Evolutionary conservation across 257 asterid genomes (phyloP).

Genomic region (Solanum peruvianum): DNA sequence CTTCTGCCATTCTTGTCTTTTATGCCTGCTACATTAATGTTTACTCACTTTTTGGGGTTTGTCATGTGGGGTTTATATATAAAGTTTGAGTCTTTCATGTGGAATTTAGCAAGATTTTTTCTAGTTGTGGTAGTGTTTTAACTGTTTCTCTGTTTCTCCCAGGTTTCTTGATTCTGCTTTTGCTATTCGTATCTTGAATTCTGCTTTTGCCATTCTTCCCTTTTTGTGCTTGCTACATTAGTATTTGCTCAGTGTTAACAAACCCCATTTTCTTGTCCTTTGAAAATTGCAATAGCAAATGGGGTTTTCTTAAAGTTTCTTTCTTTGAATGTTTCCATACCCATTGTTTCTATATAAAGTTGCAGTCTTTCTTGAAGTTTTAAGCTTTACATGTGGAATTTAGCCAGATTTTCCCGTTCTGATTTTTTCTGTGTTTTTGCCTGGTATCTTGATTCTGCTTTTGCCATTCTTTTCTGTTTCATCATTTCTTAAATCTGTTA

Average conservation of each 20-base stretch:
- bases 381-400: neutral
- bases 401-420: neutral
- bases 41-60: neutral
- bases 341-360: neutral
- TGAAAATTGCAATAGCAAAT: neutral
- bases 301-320: neutral
- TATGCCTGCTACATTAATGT: neutral
- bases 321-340: neutral
- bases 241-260: neutral
- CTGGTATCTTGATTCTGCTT: neutral
- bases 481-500: neutral
- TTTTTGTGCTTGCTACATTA: neutral
- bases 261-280: neutral
- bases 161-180: neutral
- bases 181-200: neutral
- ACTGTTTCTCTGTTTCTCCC: neutral
- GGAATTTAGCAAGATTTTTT: neutral
- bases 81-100: neutral
- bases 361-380: neutral
- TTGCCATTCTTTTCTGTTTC: neutral
- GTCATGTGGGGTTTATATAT: neutral
- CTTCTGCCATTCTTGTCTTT: neutral
- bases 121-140: neutral
- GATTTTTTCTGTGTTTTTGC: neutral
- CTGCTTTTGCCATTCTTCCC: neutral